Conservation (phyloP, 208 protist species). For the Porcisia hertigi region DNA sequence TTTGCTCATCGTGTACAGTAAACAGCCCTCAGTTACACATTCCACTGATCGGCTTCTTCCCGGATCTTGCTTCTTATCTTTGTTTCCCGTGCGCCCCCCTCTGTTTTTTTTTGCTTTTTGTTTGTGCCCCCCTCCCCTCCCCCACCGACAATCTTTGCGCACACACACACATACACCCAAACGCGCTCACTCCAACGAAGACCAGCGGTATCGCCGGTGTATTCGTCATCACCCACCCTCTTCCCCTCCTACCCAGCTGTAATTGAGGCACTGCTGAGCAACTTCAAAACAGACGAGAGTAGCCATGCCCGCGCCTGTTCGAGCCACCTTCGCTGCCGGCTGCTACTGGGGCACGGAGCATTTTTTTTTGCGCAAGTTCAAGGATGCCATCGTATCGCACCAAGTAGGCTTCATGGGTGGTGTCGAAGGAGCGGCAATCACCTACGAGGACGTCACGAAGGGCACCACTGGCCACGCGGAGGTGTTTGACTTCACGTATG, state of each 20-base stretch:
- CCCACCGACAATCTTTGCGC: too few species aligned
- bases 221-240: neutral
- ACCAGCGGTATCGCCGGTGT: neutral
- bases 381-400: constrained; percentile 68
- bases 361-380: constrained; percentile 88
- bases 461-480: constrained; percentile 95
- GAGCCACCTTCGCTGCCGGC: constrained; percentile 87
- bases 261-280: neutral
- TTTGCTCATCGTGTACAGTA: neutral
- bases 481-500: constrained; percentile 90
- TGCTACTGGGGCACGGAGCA: constrained; percentile 95
- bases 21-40: neutral
- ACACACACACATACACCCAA: neutral
- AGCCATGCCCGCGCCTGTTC: constrained; percentile 24
- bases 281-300: neutral
- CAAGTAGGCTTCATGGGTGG: constrained; percentile 93
- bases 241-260: neutral
- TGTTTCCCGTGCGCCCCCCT: constrained; percentile 15
- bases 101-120: neutral
- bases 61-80: neutral
- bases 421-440: constrained; percentile 29
- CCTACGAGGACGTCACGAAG: constrained; percentile 92
- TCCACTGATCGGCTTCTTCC: too few species aligned
- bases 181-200: neutral
- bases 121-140: neutral